Percentiles rank a stretch among this genome's conserved stretches.
These are phyloP conservation scores for Pichia cactophila DNA, from an alignment of 1,139 yeast genomes.

Conservation along the genomic window DNA sequence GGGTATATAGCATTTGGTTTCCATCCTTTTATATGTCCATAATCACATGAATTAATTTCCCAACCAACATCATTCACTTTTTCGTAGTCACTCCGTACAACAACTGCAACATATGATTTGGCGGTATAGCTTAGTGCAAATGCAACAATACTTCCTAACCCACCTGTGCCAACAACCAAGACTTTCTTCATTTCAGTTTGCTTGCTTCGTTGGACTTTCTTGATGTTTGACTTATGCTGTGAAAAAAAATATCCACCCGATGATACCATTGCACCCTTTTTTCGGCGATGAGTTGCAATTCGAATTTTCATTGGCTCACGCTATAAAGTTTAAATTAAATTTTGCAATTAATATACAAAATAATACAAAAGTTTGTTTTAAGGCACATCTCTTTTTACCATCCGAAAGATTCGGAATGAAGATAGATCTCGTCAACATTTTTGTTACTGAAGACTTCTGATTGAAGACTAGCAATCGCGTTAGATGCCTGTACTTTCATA, in stretches of 20 bases:
- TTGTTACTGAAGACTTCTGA: constrained; percentile 19
- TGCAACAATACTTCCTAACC: constrained; percentile 55
- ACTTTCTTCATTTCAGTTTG: constrained; percentile 18
- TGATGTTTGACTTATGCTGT: too few relatives aligned
- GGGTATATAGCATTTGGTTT: constrained; percentile 42
- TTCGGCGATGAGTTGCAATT: too few relatives aligned
- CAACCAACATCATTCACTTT: constrained; percentile 39
- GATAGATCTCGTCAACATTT: constrained; percentile 39
- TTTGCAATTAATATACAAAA: background rate
- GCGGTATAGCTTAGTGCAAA: constrained; percentile 37
- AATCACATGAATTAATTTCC: constrained; percentile 42
- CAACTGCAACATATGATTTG: constrained; percentile 39
- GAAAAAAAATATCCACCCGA: too few relatives aligned
- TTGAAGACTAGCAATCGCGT: constrained; percentile 37
- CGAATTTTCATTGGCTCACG: too few relatives aligned
- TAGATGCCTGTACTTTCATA: constrained; percentile 39
- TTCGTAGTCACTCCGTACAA: constrained; percentile 47
- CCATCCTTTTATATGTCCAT: constrained; percentile 43
- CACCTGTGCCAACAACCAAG: constrained; percentile 45
- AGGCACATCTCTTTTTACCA: constrained; percentile 31
- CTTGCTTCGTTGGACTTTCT: too few relatives aligned
- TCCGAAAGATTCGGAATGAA: constrained; percentile 55
- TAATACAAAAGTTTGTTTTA: background rate
- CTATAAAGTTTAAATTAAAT: too few relatives aligned
- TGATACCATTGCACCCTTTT: too few relatives aligned